Percentiles rank a stretch among this genome's conserved stretches.
Conservation (phyloP, 176 grass and related monocot genomes). For the maize (Zea mays) region Zm-B73-REFERENCE-NAM-5.0 NC_050098.1:145830001-145830500, state of each 20-base stretch:
- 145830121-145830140: slow-evolving; percentile 71
- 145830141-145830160: slow-evolving; percentile 87
- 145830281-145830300: background rate
- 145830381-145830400: background rate
- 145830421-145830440: background rate
- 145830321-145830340: too few species aligned
- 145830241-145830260: background rate
- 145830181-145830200: background rate
- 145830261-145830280: background rate
- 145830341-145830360: too few species aligned
- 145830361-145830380: too few species aligned
- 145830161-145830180: slow-evolving; percentile 41
- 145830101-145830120: slow-evolving; percentile 56
- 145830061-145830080: slow-evolving; percentile 71
- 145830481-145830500: background rate
- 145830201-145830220: background rate
- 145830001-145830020: background rate
- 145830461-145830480: background rate
- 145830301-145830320: background rate
- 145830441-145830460: slow-evolving; percentile 9
- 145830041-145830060: slow-evolving; percentile 79
- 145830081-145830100: slow-evolving; percentile 78
- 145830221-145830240: background rate
- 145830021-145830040: slow-evolving; percentile 46
- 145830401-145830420: background rate